A percentile compares a stretch with the other conserved stretches of the same genome.
Evolutionary conservation across 2,329 filamentous ascomycete genomes (phyloP).

Genomic region (Coniosporium tulheliwenetii): DNA sequence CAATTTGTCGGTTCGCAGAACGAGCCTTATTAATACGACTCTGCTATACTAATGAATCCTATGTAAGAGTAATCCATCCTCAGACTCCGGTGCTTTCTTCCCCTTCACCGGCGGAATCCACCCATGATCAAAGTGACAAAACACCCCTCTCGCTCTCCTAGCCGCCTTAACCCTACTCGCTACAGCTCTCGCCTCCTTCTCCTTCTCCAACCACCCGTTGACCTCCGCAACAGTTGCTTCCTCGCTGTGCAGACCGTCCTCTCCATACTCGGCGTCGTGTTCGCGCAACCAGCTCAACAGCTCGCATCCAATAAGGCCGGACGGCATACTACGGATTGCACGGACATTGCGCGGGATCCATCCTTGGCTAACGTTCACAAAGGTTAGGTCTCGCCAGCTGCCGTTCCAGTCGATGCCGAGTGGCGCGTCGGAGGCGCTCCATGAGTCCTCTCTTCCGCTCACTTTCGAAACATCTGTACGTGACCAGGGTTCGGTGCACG

Average conservation of each 20-base stretch:
- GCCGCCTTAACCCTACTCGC: conserved; percentile 15
- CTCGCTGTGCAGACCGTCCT: conserved; percentile 12
- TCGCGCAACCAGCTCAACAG: background rate
- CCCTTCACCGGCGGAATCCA: conserved; percentile 1
- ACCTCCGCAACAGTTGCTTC: conserved; percentile 3
- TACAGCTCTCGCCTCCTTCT: conserved; percentile 18
- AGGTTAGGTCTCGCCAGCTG: conserved; percentile 27
- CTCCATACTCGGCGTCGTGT: conserved; percentile 3
- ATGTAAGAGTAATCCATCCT: too few relatives aligned
- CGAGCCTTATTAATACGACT: too few relatives aligned
- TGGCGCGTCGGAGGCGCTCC: background rate
- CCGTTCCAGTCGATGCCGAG: conserved; percentile 15
- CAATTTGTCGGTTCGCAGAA: too few relatives aligned
- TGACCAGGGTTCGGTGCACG: background rate
- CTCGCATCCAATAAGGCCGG: background rate
- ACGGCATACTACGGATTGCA: background rate
- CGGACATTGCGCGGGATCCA: conserved; percentile 19
- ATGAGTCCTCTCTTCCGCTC: background rate
- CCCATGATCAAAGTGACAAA: conserved; percentile 17
- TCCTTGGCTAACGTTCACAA: conserved; percentile 26
- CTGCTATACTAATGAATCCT: too few relatives aligned
- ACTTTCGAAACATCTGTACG: too few relatives aligned
- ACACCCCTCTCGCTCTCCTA: conserved; percentile 10
- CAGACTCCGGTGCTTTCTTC: too few relatives aligned
- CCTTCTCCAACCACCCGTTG: conserved; percentile 21